Conservation (phyloP, 2,329 filamentous ascomycete genomes). For the Cladosporium sp. region DNA sequence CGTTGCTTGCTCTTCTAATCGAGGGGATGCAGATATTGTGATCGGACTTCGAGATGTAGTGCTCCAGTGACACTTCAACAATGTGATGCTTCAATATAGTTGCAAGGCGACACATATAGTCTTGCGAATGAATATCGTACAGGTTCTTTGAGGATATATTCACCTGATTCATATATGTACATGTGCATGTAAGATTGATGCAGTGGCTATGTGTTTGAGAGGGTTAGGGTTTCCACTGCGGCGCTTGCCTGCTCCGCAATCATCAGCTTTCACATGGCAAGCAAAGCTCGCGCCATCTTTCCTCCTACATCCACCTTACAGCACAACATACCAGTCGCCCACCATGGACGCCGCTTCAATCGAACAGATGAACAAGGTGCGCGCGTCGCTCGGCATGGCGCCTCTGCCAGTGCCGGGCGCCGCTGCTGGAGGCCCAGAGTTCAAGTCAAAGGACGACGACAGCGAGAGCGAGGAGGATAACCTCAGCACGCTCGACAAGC, state of each 20-base stretch:
- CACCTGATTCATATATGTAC: too few relatives aligned
- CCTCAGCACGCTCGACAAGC: constrained; percentile 80
- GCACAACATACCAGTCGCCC: constrained; percentile 27
- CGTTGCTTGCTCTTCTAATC: too few relatives aligned
- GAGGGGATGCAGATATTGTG: too few relatives aligned
- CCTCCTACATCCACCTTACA: constrained; percentile 26
- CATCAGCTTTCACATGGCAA: constrained; percentile 7
- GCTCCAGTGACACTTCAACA: too few relatives aligned
- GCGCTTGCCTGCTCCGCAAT: constrained; percentile 4
- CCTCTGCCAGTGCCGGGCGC: constrained; percentile 80
- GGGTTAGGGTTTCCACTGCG: neutral
- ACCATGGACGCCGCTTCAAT: constrained; percentile 62
- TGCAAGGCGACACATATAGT: too few relatives aligned
- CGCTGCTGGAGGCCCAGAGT: constrained; percentile 58
- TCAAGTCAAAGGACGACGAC: constrained; percentile 47
- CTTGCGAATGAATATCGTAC: too few relatives aligned
- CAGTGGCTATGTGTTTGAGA: neutral
- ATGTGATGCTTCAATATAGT: too few relatives aligned
- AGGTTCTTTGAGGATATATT: too few relatives aligned
- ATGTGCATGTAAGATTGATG: too few relatives aligned
- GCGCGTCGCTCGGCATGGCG: constrained; percentile 83
- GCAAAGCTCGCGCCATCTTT: constrained; percentile 1
- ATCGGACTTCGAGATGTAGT: too few relatives aligned
- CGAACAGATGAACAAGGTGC: constrained; percentile 91
- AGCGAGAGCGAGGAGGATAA: constrained; percentile 61